A percentile compares a stretch with the other conserved stretches of the same genome.
Conservation (phyloP, 306 rosid species). For the Lathyrus aphaca region DNA sequence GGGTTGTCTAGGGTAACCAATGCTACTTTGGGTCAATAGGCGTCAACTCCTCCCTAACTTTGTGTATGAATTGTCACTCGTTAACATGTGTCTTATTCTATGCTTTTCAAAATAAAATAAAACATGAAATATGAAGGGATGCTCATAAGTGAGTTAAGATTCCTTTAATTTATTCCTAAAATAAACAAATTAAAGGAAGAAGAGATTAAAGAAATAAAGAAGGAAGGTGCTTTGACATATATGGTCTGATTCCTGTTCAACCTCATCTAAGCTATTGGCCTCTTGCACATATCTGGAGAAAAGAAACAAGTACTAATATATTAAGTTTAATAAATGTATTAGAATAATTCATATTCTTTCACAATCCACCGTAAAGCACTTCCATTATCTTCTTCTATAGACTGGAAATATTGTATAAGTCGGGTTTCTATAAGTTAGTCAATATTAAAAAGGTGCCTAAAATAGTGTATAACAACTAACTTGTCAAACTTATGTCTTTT, state of each 20-base stretch:
- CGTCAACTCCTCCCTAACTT: constrained; percentile 34
- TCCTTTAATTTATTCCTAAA: background rate
- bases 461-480: too few relatives aligned
- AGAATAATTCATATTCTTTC: constrained; percentile 32
- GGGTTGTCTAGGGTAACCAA: constrained; percentile 31
- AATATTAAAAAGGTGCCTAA: too few relatives aligned
- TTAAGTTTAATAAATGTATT: constrained; percentile 10
- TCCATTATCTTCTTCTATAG: background rate
- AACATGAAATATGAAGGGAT: background rate
- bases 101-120: constrained; percentile 1
- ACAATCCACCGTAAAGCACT: constrained; percentile 1
- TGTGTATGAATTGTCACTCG: constrained; percentile 42
- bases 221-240: constrained; percentile 37
- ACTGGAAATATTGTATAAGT: background rate
- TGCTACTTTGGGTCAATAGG: constrained; percentile 31
- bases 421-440: too few relatives aligned
- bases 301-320: background rate
- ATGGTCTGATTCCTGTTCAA: constrained; percentile 1
- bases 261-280: constrained; percentile 26
- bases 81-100: constrained; percentile 31
- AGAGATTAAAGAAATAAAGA: constrained; percentile 11
- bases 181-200: constrained; percentile 31
- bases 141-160: background rate
- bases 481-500: background rate
- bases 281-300: constrained; percentile 20